Evolutionary conservation across 2,329 filamentous ascomycete genomes (phyloP).

Genomic region (Fusarium torreyae): DNA sequence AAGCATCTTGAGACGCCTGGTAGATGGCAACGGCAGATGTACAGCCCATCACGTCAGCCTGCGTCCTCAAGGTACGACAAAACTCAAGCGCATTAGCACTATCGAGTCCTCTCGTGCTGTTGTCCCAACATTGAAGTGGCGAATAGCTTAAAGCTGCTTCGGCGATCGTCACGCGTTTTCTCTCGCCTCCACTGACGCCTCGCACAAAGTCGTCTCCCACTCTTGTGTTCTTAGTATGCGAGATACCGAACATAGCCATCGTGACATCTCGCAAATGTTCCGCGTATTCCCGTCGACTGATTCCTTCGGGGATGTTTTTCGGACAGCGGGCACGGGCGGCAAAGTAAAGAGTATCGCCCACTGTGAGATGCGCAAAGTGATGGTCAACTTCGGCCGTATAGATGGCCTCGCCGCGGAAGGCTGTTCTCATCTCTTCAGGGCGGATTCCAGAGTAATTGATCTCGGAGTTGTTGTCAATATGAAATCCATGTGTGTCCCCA

Average conservation of each 20-base stretch:
- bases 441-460: slow-evolving; percentile 82
- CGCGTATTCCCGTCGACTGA: slow-evolving; percentile 66
- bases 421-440: slow-evolving; percentile 78
- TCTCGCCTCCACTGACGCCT: slow-evolving; percentile 67
- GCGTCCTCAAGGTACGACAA: slow-evolving; percentile 70
- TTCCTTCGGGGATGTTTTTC: slow-evolving; percentile 70
- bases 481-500: slow-evolving; percentile 83
- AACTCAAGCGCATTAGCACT: slow-evolving; percentile 77
- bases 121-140: slow-evolving; percentile 79
- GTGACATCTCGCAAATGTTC: slow-evolving; percentile 76
- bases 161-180: slow-evolving; percentile 59
- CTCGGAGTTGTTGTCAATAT: slow-evolving; percentile 75
- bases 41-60: slow-evolving; percentile 71
- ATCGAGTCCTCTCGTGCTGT: slow-evolving; percentile 75
- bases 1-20: slow-evolving; percentile 66
- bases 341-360: slow-evolving; percentile 82
- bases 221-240: slow-evolving; percentile 76
- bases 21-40: slow-evolving; percentile 76
- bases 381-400: slow-evolving; percentile 87
- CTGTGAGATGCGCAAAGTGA: slow-evolving; percentile 81
- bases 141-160: slow-evolving; percentile 54
- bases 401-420: slow-evolving; percentile 85
- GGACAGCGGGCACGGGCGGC: slow-evolving; percentile 78
- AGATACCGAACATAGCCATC: slow-evolving; percentile 80
- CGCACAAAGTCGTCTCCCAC: slow-evolving; percentile 81